Conservation (phyloP, 495 filamentous ascomycete species). For the Aspergillus asperescens region DNA sequence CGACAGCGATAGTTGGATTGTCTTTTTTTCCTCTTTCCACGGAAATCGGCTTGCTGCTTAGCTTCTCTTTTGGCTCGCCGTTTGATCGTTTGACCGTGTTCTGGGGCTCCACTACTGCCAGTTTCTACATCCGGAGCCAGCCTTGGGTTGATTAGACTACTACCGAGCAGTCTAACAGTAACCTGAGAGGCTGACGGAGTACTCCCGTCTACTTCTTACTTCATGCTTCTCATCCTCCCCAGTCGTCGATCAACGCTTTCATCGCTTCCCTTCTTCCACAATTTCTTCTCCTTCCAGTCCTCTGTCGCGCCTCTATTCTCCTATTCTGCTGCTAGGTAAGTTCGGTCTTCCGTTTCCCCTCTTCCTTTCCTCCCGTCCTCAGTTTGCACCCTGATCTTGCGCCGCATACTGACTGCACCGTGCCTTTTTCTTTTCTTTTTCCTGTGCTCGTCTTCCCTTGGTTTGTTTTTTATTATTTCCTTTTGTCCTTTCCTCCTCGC, state of each 20-base stretch:
- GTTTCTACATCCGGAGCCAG: conserved; percentile 6
- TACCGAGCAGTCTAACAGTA: too few relatives aligned
- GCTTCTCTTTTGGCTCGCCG: background rate
- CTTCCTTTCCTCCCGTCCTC: background rate
- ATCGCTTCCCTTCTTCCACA: background rate
- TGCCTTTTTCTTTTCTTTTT: conserved; percentile 13
- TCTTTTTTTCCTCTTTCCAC: background rate
- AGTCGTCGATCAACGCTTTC: background rate
- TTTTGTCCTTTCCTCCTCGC: conserved; percentile 3
- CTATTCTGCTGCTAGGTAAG: conserved; percentile 7
- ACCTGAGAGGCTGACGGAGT: too few relatives aligned
- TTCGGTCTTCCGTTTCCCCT: background rate
- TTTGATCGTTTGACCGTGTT: background rate
- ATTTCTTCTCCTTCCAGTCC: background rate
- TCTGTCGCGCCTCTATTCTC: background rate
- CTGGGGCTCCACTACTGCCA: background rate
- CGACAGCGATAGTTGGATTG: conserved; percentile 1
- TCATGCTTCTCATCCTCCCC: conserved; percentile 5
- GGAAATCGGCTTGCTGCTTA: background rate
- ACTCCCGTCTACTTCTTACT: background rate
- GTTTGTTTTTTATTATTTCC: background rate
- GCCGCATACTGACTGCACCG: conserved; percentile 3
- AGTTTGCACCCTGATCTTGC: background rate
- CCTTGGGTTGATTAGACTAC: background rate
- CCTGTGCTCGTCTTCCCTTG: conserved; percentile 3